These are phyloP conservation scores for Clonostachys solani DNA, from an alignment of 2,329 filamentous ascomycete species.

Conservation along the genomic window DNA sequence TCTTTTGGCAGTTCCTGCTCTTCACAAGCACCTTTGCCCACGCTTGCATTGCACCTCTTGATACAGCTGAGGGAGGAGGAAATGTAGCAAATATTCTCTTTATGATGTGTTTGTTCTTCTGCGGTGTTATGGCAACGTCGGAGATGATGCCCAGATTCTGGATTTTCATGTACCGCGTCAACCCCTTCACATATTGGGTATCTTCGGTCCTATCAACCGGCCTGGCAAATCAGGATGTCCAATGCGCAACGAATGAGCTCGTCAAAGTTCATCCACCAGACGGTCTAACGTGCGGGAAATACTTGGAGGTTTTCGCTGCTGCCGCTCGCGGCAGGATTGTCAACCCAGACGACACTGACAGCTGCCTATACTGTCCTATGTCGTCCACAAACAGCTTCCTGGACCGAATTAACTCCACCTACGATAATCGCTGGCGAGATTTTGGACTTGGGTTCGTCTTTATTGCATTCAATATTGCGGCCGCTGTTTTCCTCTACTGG, in stretches of 20 bases:
- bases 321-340: slow-evolving; percentile 42
- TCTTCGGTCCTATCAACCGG: slow-evolving; percentile 60
- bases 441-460: slow-evolving; percentile 52
- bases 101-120: slow-evolving; percentile 54
- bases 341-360: slow-evolving; percentile 44
- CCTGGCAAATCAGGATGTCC: slow-evolving; percentile 55
- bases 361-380: slow-evolving; percentile 42
- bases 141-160: slow-evolving; percentile 65
- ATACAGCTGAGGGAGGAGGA: slow-evolving; percentile 63
- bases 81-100: slow-evolving; percentile 59
- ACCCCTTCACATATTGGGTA: slow-evolving; percentile 72
- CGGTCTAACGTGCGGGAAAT: slow-evolving; percentile 48
- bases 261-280: slow-evolving; percentile 51
- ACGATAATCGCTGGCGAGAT: slow-evolving; percentile 51
- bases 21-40: slow-evolving; percentile 66
- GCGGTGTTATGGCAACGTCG: slow-evolving; percentile 56
- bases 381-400: slow-evolving; percentile 33
- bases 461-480: slow-evolving; percentile 45
- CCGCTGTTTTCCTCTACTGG: slow-evolving; percentile 47
- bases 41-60: slow-evolving; percentile 67
- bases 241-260: slow-evolving; percentile 62
- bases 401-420: slow-evolving; percentile 34
- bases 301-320: slow-evolving; percentile 37
- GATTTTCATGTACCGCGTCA: slow-evolving; percentile 73
- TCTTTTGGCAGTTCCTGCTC: slow-evolving; percentile 59